phyloP scores from a whole-genome alignment of 441 rosid genomes.

The Populus hybrid region DNA sequence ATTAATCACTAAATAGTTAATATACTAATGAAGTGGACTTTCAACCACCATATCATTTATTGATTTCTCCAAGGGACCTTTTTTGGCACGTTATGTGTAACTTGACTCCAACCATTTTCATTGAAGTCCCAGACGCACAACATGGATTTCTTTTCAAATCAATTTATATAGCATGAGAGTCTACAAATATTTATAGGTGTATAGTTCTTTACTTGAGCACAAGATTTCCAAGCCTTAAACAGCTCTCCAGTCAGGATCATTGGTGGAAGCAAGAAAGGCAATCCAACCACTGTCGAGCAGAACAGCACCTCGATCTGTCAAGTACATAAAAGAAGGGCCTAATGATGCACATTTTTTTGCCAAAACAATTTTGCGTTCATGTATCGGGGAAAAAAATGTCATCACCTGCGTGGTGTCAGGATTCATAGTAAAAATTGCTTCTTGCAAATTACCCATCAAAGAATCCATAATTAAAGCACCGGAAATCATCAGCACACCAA shows the following conservation, averaged over 20 bases:
- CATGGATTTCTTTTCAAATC: not conserved
- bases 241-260: slow-evolving; percentile 84
- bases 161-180: not conserved
- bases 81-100: slow-evolving; percentile 16
- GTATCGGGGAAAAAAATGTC: not conserved
- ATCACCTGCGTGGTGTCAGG: slow-evolving; percentile 75
- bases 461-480: slow-evolving; percentile 76
- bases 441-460: slow-evolving; percentile 84
- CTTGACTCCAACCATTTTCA: slow-evolving; percentile 1
- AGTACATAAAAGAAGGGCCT: not conserved
- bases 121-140: not conserved
- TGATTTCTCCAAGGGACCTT: slow-evolving; percentile 15
- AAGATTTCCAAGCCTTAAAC: slow-evolving; percentile 72
- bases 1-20: not conserved
- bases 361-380: slow-evolving; percentile 1
- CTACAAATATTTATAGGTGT: not conserved
- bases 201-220: slow-evolving; percentile 50
- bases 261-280: slow-evolving; percentile 74
- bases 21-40: slow-evolving; percentile 1
- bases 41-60: slow-evolving; percentile 13
- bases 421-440: slow-evolving; percentile 80
- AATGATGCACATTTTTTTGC: not conserved
- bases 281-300: slow-evolving; percentile 73
- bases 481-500: slow-evolving; percentile 70
- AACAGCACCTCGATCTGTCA: slow-evolving; percentile 76